These are phyloP conservation scores for Pisolithus thermaeus DNA, from an alignment of 1,284 basidiomycete genomes.

Conservation along the genomic window DNA sequence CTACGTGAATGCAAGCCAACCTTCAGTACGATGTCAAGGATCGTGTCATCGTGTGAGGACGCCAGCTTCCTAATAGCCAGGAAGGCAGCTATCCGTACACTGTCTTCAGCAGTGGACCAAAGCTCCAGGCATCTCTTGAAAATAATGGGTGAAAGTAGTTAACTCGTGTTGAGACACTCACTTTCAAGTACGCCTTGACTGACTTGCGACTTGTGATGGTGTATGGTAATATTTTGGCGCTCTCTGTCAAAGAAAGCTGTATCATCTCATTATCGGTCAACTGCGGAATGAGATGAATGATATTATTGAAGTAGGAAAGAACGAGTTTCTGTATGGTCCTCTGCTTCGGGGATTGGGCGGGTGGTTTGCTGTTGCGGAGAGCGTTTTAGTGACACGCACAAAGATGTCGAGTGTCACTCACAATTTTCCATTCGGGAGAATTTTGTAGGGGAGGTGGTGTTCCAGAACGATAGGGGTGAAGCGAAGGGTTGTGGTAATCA, in stretches of 20 bases:
- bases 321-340: constrained; percentile 85
- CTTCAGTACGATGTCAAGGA: constrained; percentile 85
- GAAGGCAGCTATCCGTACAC: constrained; percentile 84
- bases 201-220: constrained; percentile 78
- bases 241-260: constrained; percentile 74
- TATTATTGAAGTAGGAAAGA: constrained; percentile 84
- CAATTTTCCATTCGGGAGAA: constrained; percentile 79
- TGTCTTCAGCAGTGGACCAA: constrained; percentile 82
- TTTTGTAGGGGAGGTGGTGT: constrained; percentile 87
- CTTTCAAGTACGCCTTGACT: constrained; percentile 82
- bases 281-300: constrained; percentile 75
- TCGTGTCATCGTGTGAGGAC: constrained; percentile 72
- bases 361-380: constrained; percentile 54
- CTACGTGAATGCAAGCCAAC: constrained; percentile 35
- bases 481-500: constrained; percentile 81
- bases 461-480: constrained; percentile 89
- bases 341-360: constrained; percentile 68
- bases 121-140: constrained; percentile 70
- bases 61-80: constrained; percentile 82
- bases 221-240: constrained; percentile 84
- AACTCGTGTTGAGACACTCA: constrained; percentile 25
- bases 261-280: constrained; percentile 67
- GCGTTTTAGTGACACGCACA: not conserved
- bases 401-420: constrained; percentile 36
- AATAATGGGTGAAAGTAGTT: not conserved